These are phyloP conservation scores for Paramecium sexaurelia DNA, from an alignment of 73 alveolate species.

Conservation along the genomic window DNA sequence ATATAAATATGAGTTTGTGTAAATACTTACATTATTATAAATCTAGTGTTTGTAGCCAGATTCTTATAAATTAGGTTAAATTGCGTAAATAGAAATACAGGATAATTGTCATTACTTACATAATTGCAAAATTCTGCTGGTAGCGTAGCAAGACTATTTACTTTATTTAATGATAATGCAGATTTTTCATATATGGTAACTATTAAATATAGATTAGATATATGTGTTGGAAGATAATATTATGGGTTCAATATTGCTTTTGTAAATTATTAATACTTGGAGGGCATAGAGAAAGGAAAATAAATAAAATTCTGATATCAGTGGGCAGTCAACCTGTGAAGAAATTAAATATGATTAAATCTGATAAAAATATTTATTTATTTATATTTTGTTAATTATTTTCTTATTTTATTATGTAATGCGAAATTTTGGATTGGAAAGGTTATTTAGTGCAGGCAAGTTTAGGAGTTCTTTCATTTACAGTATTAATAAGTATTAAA, in stretches of 20 bases:
- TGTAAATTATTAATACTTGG: background rate
- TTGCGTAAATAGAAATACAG: constrained; percentile 15
- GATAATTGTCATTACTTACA: constrained; percentile 31
- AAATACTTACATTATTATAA: background rate
- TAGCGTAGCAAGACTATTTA: background rate
- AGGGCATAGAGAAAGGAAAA: background rate
- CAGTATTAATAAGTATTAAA: background rate
- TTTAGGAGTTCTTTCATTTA: constrained; percentile 11
- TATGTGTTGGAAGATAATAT: background rate
- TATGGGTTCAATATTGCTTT: background rate
- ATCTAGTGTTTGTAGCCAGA: constrained; percentile 4
- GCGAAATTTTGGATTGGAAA: constrained; percentile 5
- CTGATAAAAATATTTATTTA: background rate
- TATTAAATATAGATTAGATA: background rate
- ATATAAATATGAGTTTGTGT: constrained; percentile 40
- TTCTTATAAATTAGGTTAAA: background rate
- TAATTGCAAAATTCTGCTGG: background rate
- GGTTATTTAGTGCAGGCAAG: background rate
- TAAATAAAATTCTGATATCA: background rate
- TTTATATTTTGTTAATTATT: background rate
- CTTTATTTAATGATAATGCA: background rate
- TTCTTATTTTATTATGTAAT: background rate
- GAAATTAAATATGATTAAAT: background rate
- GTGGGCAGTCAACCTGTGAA: background rate
- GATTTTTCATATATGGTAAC: background rate